A percentile compares a stretch with the other conserved stretches of the same genome.
Evolutionary conservation across 768 basidiomycete species (phyloP).

Genomic region (Boletus sensibilis): DNA sequence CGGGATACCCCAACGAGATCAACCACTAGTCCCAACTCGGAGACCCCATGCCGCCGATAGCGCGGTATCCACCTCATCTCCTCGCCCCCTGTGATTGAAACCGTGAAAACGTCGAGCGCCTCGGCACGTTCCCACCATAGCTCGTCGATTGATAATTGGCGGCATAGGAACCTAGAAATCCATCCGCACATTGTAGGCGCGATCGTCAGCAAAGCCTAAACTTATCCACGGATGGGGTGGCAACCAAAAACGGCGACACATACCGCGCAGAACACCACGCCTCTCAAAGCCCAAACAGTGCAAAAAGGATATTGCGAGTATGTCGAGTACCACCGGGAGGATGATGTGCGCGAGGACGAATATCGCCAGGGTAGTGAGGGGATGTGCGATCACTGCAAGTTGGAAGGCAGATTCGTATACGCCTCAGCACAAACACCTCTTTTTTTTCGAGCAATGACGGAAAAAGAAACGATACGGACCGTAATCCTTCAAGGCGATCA

Average conservation of each 20-base stretch:
- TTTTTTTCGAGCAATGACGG: no score
- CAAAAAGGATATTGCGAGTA: background rate
- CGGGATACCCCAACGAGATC: background rate
- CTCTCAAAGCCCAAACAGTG: background rate
- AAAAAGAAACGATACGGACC: slow-evolving; percentile 10
- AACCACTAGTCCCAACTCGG: background rate
- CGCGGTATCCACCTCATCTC: slow-evolving; percentile 1
- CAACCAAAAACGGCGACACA: no score
- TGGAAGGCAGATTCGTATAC: no score
- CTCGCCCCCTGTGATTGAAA: slow-evolving; percentile 11
- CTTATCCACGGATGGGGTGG: background rate
- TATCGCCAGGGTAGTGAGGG: slow-evolving; percentile 8
- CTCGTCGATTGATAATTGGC: slow-evolving; percentile 22
- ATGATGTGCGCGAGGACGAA: slow-evolving; percentile 12
- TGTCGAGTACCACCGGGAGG: slow-evolving; percentile 1
- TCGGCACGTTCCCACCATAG: slow-evolving; percentile 17
- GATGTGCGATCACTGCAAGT: slow-evolving; percentile 11
- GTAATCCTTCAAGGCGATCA: slow-evolving; percentile 11
- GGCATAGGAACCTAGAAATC: slow-evolving; percentile 12
- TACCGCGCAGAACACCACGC: slow-evolving; percentile 11
- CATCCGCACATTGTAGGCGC: background rate
- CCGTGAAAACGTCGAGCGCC: slow-evolving; percentile 5
- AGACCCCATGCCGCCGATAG: background rate
- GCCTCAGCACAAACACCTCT: background rate
- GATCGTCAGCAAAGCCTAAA: background rate